A percentile compares a stretch with the other conserved stretches of the same genome.
Evolutionary conservation across 306 rosid genomes (phyloP).

Genomic region (Casuarina glauca): DNA sequence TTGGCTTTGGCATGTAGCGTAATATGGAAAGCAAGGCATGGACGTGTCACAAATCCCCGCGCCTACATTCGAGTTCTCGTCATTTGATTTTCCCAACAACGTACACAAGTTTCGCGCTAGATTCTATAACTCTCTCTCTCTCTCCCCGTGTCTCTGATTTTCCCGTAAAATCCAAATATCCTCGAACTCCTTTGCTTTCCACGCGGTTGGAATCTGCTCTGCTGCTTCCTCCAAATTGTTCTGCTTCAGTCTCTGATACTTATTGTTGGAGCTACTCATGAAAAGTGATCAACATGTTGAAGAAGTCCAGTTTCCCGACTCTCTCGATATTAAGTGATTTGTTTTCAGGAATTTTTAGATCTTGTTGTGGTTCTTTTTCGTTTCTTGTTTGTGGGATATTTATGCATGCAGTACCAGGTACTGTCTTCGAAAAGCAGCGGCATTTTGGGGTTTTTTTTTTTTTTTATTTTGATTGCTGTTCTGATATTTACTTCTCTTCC

Average conservation of each 20-base stretch:
- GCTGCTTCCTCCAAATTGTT: too few species aligned
- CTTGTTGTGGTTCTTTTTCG: background rate
- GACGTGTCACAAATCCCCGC: constrained; percentile 18
- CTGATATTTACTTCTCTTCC: constrained; percentile 3
- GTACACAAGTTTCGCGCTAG: constrained; percentile 8
- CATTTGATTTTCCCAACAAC: background rate
- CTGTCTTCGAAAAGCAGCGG: background rate
- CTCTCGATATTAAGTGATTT: background rate
- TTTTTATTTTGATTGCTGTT: background rate
- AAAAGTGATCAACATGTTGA: too few species aligned
- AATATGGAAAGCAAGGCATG: background rate
- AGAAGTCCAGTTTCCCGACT: too few species aligned
- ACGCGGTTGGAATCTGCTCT: background rate
- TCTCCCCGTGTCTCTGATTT: background rate
- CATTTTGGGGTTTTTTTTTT: background rate
- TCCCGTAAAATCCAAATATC: background rate
- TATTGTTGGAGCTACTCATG: too few species aligned
- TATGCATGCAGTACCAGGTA: background rate
- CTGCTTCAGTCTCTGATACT: background rate
- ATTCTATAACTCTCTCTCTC: background rate
- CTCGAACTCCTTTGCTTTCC: background rate
- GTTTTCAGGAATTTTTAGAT: background rate
- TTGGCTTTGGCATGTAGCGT: background rate
- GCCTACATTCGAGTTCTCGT: constrained; percentile 23
- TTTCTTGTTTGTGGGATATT: background rate